These are phyloP conservation scores for Wickerhamomyces bisporus DNA, from an alignment of 805 yeast genomes.

Conservation along the genomic window DNA sequence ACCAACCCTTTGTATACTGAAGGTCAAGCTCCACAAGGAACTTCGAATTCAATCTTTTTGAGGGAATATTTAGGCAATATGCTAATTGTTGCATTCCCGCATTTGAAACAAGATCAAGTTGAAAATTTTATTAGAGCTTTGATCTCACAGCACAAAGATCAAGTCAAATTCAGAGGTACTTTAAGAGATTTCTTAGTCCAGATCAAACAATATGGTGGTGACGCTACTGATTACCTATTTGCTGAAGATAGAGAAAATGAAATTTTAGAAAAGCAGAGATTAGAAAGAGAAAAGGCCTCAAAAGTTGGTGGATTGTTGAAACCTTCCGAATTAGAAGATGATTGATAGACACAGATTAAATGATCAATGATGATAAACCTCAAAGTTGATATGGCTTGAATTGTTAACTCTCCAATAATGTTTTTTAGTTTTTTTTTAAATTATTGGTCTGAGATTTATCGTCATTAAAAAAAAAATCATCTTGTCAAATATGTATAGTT, in stretches of 20 bases:
- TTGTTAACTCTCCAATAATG: slow-evolving; percentile 1
- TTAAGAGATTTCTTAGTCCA: slow-evolving; percentile 95
- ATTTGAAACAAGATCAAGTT: slow-evolving; percentile 78
- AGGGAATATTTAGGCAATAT: slow-evolving; percentile 78
- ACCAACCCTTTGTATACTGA: slow-evolving; percentile 71
- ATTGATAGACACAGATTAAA: too few species aligned
- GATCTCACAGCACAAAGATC: slow-evolving; percentile 67
- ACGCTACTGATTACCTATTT: slow-evolving; percentile 87
- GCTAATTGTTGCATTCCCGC: slow-evolving; percentile 87
- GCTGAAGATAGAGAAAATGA: slow-evolving; percentile 90
- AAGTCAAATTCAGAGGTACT: slow-evolving; percentile 70
- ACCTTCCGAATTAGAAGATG: slow-evolving; percentile 92
- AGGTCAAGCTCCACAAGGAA: slow-evolving; percentile 82
- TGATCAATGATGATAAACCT: too few species aligned
- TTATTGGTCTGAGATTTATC: not conserved
- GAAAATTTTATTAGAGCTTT: slow-evolving; percentile 75
- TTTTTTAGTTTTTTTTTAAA: slow-evolving; percentile 5
- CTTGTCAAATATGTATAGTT: too few species aligned
- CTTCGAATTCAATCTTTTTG: slow-evolving; percentile 72
- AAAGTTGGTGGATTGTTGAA: slow-evolving; percentile 90
- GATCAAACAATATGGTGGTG: slow-evolving; percentile 93
- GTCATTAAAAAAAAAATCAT: too few species aligned
- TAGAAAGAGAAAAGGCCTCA: slow-evolving; percentile 75
- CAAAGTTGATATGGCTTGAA: too few species aligned
- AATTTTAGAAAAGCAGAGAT: slow-evolving; percentile 56